Evolutionary conservation across 2,329 filamentous ascomycete genomes (phyloP).

Genomic region (Lizonia empirigonia): DNA sequence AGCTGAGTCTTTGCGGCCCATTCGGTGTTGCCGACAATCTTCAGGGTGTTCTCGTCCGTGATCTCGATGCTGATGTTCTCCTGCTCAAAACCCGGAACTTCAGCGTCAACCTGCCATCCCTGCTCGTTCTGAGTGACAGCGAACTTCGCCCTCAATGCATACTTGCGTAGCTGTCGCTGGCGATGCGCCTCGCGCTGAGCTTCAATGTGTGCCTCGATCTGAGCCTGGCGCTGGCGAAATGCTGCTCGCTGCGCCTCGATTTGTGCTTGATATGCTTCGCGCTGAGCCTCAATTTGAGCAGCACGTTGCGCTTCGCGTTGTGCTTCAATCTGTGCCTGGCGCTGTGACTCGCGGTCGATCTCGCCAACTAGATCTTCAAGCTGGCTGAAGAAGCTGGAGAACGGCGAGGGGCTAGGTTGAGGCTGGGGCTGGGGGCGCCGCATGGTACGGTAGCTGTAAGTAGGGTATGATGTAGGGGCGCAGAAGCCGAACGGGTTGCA

Average conservation of each 20-base stretch:
- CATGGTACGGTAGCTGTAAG: constrained; percentile 25
- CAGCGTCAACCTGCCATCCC: constrained; percentile 42
- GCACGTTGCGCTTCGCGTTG: constrained; percentile 26
- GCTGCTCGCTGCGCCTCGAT: constrained; percentile 30
- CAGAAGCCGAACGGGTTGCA: constrained; percentile 39
- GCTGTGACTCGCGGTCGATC: constrained; percentile 38
- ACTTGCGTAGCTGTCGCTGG: constrained; percentile 41
- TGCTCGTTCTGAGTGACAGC: constrained; percentile 37
- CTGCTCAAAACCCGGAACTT: constrained; percentile 42
- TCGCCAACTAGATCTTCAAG: constrained; percentile 41
- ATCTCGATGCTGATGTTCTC: constrained; percentile 45
- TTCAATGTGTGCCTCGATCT: constrained; percentile 32
- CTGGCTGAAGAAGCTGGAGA: constrained; percentile 41
- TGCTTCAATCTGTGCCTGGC: constrained; percentile 30
- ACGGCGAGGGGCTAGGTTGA: constrained; percentile 32
- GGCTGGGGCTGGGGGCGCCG: background rate
- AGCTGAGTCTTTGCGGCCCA: constrained; percentile 22
- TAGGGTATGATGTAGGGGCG: constrained; percentile 27
- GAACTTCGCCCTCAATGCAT: constrained; percentile 38
- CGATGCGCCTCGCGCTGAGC: constrained; percentile 36
- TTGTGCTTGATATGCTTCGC: constrained; percentile 35
- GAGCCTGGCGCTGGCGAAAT: constrained; percentile 22
- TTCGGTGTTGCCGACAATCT: constrained; percentile 39
- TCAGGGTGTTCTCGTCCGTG: constrained; percentile 43
- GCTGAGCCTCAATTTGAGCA: constrained; percentile 29